Evolutionary conservation across 2,329 filamentous ascomycete genomes (phyloP), one percentile per base, ranked within the genome.

Genomic region (Emmonsia crescens): DNA sequence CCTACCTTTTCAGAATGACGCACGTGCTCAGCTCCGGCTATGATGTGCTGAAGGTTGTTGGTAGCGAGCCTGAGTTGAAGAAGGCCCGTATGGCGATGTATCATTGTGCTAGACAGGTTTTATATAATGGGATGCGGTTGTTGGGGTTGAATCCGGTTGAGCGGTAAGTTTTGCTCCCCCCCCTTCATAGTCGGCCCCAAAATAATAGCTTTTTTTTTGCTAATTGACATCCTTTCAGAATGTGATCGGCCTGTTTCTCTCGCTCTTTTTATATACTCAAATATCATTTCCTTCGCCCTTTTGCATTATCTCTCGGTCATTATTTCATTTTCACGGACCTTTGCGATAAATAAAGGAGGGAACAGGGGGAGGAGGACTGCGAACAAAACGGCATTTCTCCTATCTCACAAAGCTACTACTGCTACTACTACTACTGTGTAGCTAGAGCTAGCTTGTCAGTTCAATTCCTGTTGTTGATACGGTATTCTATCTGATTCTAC

Each of bases 1-100:
- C 80, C 1, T 89, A 88, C 68, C 74, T 89, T 52, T 87, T 87
- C 78, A 83, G 83, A 74, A 85, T 87, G 81, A 82, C 83, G 19
- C 84, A 86, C 72, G 76, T 80, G 65, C 72, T 87, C 60, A 84
- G 80, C 70, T 83, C 80, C 21, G 82, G 82, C 66, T 86, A 87
- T 71, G 84, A 86, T 67, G 79, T 83, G 62, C 75, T 87, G 62
- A 82, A 84, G 70, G 83, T 87, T 36, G 78, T 86, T 56, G 82
- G 82, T 56, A 82, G 80, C 57, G 84, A 85, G 67, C 76, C 76
- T 27, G 80, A 83, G 67, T 73, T 84, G 64, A 82, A 82, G 72
- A 77, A 81, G 70, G 83, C 85, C 10, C 76, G 85, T 65, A 79
- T 84, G 73, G 83, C 83, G 33, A 72, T 88, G 69, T 88, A 88